These are phyloP conservation scores for Saccharomyces paradoxus DNA, from an alignment of 805 yeast species.

Conservation along the genomic window DNA sequence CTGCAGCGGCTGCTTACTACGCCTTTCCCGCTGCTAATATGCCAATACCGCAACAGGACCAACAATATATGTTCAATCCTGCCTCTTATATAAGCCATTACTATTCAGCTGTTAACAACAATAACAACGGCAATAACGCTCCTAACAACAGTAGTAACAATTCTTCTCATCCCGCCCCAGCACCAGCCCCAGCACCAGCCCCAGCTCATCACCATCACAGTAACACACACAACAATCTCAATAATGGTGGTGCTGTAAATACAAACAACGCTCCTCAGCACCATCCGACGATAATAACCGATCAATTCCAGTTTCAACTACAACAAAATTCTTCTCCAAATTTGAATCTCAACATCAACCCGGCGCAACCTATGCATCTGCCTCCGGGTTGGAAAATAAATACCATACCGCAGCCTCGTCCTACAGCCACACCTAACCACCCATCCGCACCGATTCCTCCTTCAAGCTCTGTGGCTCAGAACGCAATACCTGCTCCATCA, in stretches of 20 bases:
- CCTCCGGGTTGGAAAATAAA: neutral
- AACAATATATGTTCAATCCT: constrained; percentile 2
- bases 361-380: neutral
- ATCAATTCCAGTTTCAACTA: neutral
- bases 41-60: constrained; percentile 3
- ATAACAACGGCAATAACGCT: neutral
- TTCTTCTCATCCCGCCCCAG: neutral
- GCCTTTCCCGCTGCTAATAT: constrained; percentile 1
- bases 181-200: neutral
- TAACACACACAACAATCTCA: neutral
- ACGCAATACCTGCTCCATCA: neutral
- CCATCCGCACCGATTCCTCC: neutral
- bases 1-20: constrained; percentile 2
- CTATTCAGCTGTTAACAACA: neutral
- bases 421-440: neutral
- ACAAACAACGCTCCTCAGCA: neutral
- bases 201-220: neutral
- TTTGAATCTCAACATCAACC: neutral
- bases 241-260: neutral
- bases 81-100: neutral
- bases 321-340: neutral
- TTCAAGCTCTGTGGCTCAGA: neutral
- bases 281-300: neutral
- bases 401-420: neutral
- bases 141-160: neutral